Base-by-base conservation (phyloP, 73 alveolate genomes). In the Stentor roeselii region DNA sequence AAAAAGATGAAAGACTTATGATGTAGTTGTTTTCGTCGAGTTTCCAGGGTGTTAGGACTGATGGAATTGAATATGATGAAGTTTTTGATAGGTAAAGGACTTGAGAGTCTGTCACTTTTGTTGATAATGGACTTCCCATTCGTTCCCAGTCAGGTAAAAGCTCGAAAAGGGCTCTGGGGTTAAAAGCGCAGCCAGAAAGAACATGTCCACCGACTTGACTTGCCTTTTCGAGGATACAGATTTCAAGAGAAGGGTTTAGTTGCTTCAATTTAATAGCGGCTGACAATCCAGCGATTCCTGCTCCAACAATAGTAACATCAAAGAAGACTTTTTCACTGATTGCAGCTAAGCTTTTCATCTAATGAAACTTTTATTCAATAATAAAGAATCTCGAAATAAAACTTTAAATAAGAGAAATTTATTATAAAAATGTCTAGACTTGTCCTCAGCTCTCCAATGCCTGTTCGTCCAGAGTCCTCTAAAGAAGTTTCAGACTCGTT, bases 231-330 rank as follows among this genome's bases (percentile, higher is more conserved):
- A 94, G 85, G 27, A 94, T 83, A 61, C 94, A 84, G 21, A 94
- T 95, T 3, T 94, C 78, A 6, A 83, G 41, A 75, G 86, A 90
- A 83, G 93, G 88, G n/a, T 85, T 89, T 0, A 94, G 39, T 42
- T 94, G 87, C 78, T 88, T 92, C 3, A 94, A 78, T 75, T 89
- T 78, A 3, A 94, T 94, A 15, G 95, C 97, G 31, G 95, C 91
- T 50, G 97, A 77, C 3, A 94, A 86, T 42, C 98, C 97, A 60
- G 97, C 96, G 38, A 97, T 96, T 3, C 98, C 98, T 3, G 95
- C 98, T 1, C 98, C 98, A 3, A 90, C 96, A 41, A 94, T 92
- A 21, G 90, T 86, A 3, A 92, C 93, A 86, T 94, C 96, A 80
- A 88, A 89, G 30, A 86, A 92, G 88, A 92, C 76, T 35, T 59